Conservation (phyloP, 768 basidiomycete species). For the Phanerochaete carnosa region DNA sequence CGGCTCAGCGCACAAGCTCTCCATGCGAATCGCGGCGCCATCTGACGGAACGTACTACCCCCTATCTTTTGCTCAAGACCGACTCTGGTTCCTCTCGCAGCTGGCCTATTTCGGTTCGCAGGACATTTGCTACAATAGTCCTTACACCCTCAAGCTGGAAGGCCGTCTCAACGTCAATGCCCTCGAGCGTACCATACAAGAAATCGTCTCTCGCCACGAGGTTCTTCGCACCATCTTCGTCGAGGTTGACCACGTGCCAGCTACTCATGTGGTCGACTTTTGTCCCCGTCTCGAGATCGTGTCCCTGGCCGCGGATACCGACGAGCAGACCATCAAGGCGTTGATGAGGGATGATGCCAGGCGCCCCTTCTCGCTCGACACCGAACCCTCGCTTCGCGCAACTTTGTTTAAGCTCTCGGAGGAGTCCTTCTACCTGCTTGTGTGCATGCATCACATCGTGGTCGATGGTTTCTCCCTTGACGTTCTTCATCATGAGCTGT, state of each 20-base stretch:
- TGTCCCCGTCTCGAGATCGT: background rate
- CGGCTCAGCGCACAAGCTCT: too few species aligned
- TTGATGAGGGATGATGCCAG: background rate
- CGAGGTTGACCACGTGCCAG: background rate
- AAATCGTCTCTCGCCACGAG: background rate
- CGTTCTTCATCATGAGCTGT: background rate
- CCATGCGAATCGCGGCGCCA: background rate
- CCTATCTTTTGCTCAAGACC: background rate
- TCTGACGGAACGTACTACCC: background rate
- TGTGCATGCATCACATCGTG: background rate
- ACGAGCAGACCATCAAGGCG: background rate
- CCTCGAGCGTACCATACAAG: background rate
- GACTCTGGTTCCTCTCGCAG: background rate
- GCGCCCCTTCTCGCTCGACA: background rate
- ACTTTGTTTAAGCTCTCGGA: background rate
- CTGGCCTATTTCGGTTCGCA: background rate
- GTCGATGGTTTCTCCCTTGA: background rate
- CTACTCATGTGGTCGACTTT: background rate
- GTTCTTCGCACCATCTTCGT: background rate
- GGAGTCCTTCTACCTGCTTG: background rate
- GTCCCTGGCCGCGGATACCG: background rate
- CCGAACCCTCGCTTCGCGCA: background rate
- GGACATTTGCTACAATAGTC: background rate
- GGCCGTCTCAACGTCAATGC: background rate
- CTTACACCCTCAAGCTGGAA: background rate